These are phyloP conservation scores for Veloboletus limbatus DNA, from an alignment of 1,284 basidiomycete genomes.

Conservation along the genomic window DNA sequence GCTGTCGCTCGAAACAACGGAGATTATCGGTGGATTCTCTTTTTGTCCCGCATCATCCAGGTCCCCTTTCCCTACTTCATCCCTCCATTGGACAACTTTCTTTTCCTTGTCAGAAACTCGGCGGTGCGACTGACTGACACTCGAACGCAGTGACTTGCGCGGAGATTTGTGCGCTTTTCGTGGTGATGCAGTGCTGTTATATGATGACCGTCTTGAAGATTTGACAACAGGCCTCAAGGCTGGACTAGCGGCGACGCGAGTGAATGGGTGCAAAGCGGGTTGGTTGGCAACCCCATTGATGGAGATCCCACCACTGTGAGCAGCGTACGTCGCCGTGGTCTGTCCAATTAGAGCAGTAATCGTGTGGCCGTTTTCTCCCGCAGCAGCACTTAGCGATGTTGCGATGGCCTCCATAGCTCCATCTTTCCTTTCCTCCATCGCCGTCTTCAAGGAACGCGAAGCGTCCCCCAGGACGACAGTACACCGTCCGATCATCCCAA, in stretches of 20 bases:
- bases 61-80: slow-evolving; percentile 82
- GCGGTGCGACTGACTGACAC: slow-evolving; percentile 58
- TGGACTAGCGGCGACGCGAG: slow-evolving; percentile 44
- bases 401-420: slow-evolving; percentile 46
- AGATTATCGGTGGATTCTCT: slow-evolving; percentile 44
- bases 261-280: slow-evolving; percentile 31
- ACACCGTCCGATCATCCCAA: slow-evolving; percentile 79
- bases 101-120: slow-evolving; percentile 63
- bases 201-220: slow-evolving; percentile 47
- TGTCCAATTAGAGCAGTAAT: slow-evolving; percentile 66
- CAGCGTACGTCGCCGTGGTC: slow-evolving; percentile 53
- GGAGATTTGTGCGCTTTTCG: slow-evolving; percentile 54
- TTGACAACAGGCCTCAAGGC: slow-evolving; percentile 43
- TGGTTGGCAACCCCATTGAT: slow-evolving; percentile 49
- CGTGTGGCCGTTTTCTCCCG: slow-evolving; percentile 64
- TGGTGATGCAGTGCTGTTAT: slow-evolving; percentile 45
- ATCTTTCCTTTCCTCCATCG: slow-evolving; percentile 44
- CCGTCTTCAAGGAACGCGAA: slow-evolving; percentile 49
- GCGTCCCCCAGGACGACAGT: slow-evolving; percentile 73
- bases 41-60: slow-evolving; percentile 66
- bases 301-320: slow-evolving; percentile 32
- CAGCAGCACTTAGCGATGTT: slow-evolving; percentile 50
- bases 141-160: slow-evolving; percentile 67
- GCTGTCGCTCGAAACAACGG: slow-evolving; percentile 35
- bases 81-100: slow-evolving; percentile 88